Evolutionary conservation across 1,139 yeast species (phyloP).

Genomic region (Blastobotrys indianensis): DNA sequence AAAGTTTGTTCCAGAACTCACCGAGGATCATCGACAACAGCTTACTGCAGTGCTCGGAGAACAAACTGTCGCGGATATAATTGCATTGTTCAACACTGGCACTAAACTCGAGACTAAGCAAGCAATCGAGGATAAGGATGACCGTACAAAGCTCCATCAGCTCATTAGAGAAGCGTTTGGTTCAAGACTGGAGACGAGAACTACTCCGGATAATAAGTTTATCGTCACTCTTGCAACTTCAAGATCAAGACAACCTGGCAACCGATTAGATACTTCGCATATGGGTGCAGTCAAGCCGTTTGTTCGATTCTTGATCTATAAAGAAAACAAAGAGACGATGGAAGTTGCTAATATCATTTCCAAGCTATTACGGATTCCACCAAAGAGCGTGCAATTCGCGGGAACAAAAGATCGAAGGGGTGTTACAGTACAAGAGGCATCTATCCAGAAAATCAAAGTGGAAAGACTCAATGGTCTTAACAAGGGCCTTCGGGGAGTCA

Average conservation of each 20-base stretch:
- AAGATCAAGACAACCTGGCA: conserved; percentile 3
- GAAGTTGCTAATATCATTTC: conserved; percentile 77
- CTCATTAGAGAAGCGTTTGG: conserved; percentile 68
- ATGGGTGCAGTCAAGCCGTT: conserved; percentile 22
- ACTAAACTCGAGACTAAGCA: conserved; percentile 54
- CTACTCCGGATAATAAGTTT: conserved; percentile 54
- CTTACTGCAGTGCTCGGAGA: conserved; percentile 53
- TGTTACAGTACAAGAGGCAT: conserved; percentile 81
- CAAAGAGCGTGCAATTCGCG: conserved; percentile 68
- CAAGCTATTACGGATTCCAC: conserved; percentile 66
- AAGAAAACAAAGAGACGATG: conserved; percentile 97
- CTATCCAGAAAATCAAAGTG: conserved; percentile 66
- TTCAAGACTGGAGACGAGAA: conserved; percentile 70
- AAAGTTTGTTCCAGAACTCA: conserved; percentile 23
- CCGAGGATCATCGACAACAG: conserved; percentile 29
- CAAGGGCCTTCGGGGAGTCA: conserved; percentile 63
- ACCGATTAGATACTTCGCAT: conserved; percentile 30
- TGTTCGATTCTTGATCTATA: conserved; percentile 76
- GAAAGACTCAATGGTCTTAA: conserved; percentile 75
- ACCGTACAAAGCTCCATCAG: conserved; percentile 72
- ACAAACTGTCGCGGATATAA: conserved; percentile 43
- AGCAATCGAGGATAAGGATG: conserved; percentile 58
- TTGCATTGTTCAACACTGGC: conserved; percentile 53
- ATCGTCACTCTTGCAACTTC: conserved; percentile 23
- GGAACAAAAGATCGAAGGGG: conserved; percentile 98